A percentile compares a stretch with the other conserved stretches of the same genome.
Conservation (phyloP, 2,329 filamentous ascomycete genomes). For the Acrodontium crateriforme region DNA sequence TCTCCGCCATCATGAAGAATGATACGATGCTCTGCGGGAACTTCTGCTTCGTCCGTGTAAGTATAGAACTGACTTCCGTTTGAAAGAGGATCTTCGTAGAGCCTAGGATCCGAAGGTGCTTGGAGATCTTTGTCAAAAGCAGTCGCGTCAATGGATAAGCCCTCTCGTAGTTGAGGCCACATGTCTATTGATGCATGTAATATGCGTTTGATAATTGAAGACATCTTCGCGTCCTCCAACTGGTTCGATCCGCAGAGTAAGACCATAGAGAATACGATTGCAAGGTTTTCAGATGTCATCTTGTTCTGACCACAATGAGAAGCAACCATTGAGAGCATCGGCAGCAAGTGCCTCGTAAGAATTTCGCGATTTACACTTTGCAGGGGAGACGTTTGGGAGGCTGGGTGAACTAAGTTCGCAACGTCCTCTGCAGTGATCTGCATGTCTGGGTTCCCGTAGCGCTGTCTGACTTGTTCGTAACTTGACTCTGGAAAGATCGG, state of each 20-base stretch:
- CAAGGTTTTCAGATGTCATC: constrained; percentile 41
- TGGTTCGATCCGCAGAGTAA: constrained; percentile 40
- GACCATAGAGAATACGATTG: constrained; percentile 40
- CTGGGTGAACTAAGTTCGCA: constrained; percentile 31
- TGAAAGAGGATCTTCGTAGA: constrained; percentile 37
- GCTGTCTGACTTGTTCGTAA: constrained; percentile 33
- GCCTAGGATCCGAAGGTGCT: constrained; percentile 25
- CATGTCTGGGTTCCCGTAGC: constrained; percentile 27
- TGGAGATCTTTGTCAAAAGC: constrained; percentile 27
- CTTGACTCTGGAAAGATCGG: constrained; percentile 37
- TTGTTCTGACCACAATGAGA: constrained; percentile 36
- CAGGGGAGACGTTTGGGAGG: constrained; percentile 33
- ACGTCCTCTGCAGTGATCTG: constrained; percentile 29
- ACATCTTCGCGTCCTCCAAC: constrained; percentile 41
- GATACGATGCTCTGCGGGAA: no score
- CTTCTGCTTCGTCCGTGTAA: no score
- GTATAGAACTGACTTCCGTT: no score
- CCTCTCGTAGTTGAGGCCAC: constrained; percentile 31
- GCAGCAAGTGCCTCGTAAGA: constrained; percentile 37
- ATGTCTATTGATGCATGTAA: constrained; percentile 34
- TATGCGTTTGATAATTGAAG: constrained; percentile 36
- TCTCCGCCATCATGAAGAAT: constrained; percentile 30
- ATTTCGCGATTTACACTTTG: constrained; percentile 34
- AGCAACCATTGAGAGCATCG: constrained; percentile 35
- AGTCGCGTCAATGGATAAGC: constrained; percentile 25